Evolutionary conservation across 257 asterid genomes (phyloP), one percentile per base, ranked within the genome.

Genomic region (Jasminum sambac): DNA sequence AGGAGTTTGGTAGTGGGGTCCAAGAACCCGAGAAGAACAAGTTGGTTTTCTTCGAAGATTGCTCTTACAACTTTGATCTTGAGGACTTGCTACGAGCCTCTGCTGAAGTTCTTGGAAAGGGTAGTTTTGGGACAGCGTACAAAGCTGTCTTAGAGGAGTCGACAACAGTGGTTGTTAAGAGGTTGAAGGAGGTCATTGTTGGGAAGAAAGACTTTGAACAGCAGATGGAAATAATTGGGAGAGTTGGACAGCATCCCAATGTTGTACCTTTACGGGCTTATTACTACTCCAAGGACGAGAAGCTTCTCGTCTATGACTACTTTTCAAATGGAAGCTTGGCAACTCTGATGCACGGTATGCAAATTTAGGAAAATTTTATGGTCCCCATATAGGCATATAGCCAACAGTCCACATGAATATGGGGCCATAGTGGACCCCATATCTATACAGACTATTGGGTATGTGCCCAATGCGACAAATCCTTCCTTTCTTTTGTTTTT

Each of bases 61-160:
- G 68, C 69, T 78, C 83, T 10, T 78, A 70, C 66, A 78, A 70
- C 65, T 78, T 78, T 11, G 83, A 78, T 66, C 79, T 78, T 4
- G 83, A 78, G 67, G 83, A 78, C 63, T 64, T 78, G 55, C 43
- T 78, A 72, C 71, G 79, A 65, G 83, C 83, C 25, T 78, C 83
- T 3, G 83, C 83, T 19, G 83, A 78, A 61, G 83, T 78, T 17
- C 76, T 78, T 2, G 83, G 83, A 43, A 78, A 78, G 68, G 83
- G 83, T 24, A 74, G 79, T 59, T 78, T 74, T 41, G 83, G 83
- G 25, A 78, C 83, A 37, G 74, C 83, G 16, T 78, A 78, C 67
- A 78, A 78, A 50, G 83, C 83, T 6, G 73, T 74, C 62, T 71
- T 78, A 70, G 83, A 78, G 77, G 83, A 78, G 71, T 66, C 83